These are phyloP conservation scores for Boletellus ananas DNA, from an alignment of 768 basidiomycete genomes.

Conservation along the genomic window DNA sequence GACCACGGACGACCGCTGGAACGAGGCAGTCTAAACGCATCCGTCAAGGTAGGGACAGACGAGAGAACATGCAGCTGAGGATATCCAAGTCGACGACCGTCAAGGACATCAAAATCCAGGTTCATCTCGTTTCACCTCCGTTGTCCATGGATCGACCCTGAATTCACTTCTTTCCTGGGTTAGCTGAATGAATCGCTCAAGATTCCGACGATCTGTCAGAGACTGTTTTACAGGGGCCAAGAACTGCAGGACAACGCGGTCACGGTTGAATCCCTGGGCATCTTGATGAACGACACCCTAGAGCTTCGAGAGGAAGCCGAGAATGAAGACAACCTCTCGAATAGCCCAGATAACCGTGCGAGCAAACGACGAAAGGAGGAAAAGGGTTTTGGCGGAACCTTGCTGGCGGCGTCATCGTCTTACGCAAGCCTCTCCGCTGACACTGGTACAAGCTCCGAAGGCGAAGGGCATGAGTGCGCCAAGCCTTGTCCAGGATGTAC, in stretches of 20 bases:
- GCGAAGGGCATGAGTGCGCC: constrained; percentile 24
- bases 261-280: constrained; percentile 50
- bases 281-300: constrained; percentile 59
- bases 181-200: constrained; percentile 60
- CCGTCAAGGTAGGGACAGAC: constrained; percentile 50
- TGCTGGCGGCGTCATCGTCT: constrained; percentile 47
- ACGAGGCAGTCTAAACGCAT: constrained; percentile 70
- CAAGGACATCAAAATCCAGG: constrained; percentile 75
- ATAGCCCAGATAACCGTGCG: constrained; percentile 43
- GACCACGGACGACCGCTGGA: constrained; percentile 39
- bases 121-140: constrained; percentile 29
- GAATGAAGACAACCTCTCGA: constrained; percentile 50
- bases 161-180: not conserved
- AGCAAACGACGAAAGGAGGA: constrained; percentile 49
- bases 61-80: constrained; percentile 47
- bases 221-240: constrained; percentile 54
- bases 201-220: constrained; percentile 76
- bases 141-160: not conserved
- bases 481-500: constrained; percentile 58
- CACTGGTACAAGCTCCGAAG: constrained; percentile 34
- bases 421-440: constrained; percentile 29
- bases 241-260: constrained; percentile 63
- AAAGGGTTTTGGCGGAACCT: constrained; percentile 70
- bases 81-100: constrained; percentile 66
- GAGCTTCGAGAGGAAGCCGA: constrained; percentile 65